These are phyloP conservation scores for Fusarium torulosum DNA, from an alignment of 2,329 filamentous ascomycete species.

Conservation along the genomic window DNA sequence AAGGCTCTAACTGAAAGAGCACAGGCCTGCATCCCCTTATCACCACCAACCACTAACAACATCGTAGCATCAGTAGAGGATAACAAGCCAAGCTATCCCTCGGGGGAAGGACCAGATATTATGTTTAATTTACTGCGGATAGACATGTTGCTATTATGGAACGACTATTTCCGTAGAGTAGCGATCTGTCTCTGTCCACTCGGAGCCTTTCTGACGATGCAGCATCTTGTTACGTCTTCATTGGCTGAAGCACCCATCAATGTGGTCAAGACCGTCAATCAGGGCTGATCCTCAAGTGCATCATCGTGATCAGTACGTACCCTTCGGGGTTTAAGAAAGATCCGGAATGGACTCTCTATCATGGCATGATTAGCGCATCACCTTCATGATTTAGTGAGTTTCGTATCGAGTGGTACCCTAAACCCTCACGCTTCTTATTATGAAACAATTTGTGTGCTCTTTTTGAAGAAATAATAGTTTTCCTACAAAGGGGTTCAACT, in stretches of 20 bases:
- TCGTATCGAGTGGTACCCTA: no score
- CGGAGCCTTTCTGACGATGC: slow-evolving; percentile 11
- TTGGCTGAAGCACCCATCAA: slow-evolving; percentile 12
- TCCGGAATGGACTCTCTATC: background rate
- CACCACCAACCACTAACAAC: slow-evolving; percentile 13
- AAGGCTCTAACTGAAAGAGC: slow-evolving; percentile 24
- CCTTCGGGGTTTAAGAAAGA: background rate
- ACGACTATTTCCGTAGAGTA: background rate
- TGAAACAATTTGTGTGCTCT: no score
- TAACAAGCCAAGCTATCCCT: slow-evolving; percentile 2
- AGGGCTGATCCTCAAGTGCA: slow-evolving; percentile 17
- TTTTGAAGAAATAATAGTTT: no score
- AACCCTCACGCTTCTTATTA: no score
- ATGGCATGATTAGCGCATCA: background rate
- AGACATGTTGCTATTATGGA: background rate
- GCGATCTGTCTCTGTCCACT: background rate
- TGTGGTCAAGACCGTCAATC: slow-evolving; percentile 14
- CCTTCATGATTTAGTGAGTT: no score
- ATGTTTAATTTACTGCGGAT: background rate
- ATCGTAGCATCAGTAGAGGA: slow-evolving; percentile 14
- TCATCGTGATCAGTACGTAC: slow-evolving; percentile 14
- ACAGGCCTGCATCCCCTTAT: slow-evolving; percentile 37
- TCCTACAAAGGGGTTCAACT: no score
- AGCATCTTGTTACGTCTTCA: slow-evolving; percentile 4
- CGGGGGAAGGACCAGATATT: background rate